Percentiles rank a stretch among this genome's conserved stretches.
Evolutionary conservation across 2,329 filamentous ascomycete species (phyloP).

Genomic region (Clarireedia sp.): DNA sequence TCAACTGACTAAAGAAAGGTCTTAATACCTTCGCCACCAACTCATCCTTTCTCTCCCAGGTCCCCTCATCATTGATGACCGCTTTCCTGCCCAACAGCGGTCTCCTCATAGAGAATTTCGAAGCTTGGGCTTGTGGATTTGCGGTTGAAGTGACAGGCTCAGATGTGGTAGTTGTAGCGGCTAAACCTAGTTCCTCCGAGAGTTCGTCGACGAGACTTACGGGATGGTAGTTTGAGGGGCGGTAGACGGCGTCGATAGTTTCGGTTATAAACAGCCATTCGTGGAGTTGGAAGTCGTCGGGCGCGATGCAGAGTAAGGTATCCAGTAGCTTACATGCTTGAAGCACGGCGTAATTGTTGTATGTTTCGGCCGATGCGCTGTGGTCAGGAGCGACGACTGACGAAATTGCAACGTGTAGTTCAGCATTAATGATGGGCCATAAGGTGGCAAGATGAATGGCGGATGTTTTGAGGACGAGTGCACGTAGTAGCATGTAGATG

Average conservation of each 20-base stretch:
- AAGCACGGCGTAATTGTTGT: slow-evolving; percentile 67
- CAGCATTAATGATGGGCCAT: slow-evolving; percentile 85
- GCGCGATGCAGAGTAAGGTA: slow-evolving; percentile 73
- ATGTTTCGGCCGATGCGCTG: slow-evolving; percentile 58
- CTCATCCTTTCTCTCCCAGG: slow-evolving; percentile 54
- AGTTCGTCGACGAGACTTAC: slow-evolving; percentile 78
- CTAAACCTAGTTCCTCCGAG: slow-evolving; percentile 57
- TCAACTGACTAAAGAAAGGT: slow-evolving; percentile 86
- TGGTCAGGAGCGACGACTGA: slow-evolving; percentile 63
- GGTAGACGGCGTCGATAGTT: slow-evolving; percentile 92
- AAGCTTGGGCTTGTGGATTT: slow-evolving; percentile 17
- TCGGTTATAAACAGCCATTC: slow-evolving; percentile 98
- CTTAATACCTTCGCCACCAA: slow-evolving; percentile 70
- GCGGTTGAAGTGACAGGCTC: slow-evolving; percentile 12
- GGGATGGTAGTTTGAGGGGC: slow-evolving; percentile 59
- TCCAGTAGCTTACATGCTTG: slow-evolving; percentile 95
- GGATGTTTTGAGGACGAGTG: slow-evolving; percentile 71
- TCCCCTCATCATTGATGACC: slow-evolving; percentile 46
- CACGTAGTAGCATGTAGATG: slow-evolving; percentile 79
- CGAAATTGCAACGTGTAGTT: slow-evolving; percentile 72
- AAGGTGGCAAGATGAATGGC: slow-evolving; percentile 72
- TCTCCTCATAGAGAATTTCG: slow-evolving; percentile 24
- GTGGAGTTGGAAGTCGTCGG: slow-evolving; percentile 95
- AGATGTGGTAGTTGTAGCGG: slow-evolving; percentile 12
- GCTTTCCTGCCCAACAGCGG: slow-evolving; percentile 33